Evolutionary conservation across 208 protist species (phyloP), one percentile per base, ranked within the genome.

Genomic region (Acanthamoeba lenticulata): DNA sequence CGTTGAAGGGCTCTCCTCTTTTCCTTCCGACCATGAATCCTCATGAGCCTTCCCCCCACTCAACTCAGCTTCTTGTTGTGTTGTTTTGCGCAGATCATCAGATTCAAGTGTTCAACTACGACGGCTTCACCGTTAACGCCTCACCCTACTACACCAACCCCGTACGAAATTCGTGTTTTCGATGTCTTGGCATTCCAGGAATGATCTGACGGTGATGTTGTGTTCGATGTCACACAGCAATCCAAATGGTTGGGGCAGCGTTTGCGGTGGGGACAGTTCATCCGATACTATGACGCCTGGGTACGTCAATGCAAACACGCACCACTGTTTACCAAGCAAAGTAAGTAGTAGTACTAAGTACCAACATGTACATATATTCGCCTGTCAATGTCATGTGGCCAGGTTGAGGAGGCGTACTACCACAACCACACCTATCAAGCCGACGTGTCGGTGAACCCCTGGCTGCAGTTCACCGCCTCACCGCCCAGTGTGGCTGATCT

Each of bases 21-120:
- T n/a, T n/a, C n/a, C n/a, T n/a, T n/a, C n/a, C n/a, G n/a, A n/a
- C n/a, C n/a, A n/a, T n/a, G n/a, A n/a, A n/a, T n/a, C n/a, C n/a
- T n/a, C n/a, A n/a, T n/a, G n/a, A n/a, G n/a, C n/a, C n/a, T n/a
- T n/a, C n/a, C n/a, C n/a, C n/a, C n/a, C n/a, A n/a, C n/a, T n/a
- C n/a, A n/a, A n/a, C n/a, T n/a, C n/a, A n/a, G n/a, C n/a, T n/a
- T n/a, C n/a, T n/a, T n/a, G n/a, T n/a, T n/a, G n/a, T n/a, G n/a
- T 72, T 72, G 6, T 72, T 72, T 32, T 24, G 6, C 27, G 11
- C 62, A 72, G 62, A 72, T 72, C 62, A 72, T 32, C 62, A 72
- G 62, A 72, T 72, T 24, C 62, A 72, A 72, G 62, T 72, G 62
- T 72, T 72, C 62, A 72, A 72, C n/a, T 72, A 72, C 62, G 62